These are phyloP conservation scores for Clavariopsis aquatica DNA, from an alignment of 495 filamentous ascomycete genomes.

Conservation along the genomic window DNA sequence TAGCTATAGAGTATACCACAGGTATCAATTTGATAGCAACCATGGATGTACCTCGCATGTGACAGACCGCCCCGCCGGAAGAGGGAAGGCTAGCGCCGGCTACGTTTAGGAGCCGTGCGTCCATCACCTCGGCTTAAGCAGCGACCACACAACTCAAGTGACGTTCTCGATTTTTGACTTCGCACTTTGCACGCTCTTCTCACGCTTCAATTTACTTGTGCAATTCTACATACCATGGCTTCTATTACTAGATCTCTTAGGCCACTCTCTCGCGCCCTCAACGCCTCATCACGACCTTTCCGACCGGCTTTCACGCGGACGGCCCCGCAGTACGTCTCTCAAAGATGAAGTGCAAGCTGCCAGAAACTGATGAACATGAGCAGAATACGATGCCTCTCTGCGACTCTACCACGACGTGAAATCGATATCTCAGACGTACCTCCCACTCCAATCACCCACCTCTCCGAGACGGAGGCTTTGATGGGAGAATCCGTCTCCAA, in stretches of 20 bases:
- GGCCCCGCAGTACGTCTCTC: constrained; percentile 36
- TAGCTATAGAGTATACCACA: too few relatives aligned
- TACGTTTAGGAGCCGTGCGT: constrained; percentile 10
- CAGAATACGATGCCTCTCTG: constrained; percentile 70
- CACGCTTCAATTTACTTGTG: not conserved
- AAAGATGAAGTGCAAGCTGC: not conserved
- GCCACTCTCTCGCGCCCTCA: constrained; percentile 63
- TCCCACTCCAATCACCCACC: constrained; percentile 89
- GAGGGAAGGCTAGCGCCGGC: constrained; percentile 2
- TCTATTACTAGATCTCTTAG: constrained; percentile 68
- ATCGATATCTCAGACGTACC: constrained; percentile 67
- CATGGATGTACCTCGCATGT: not conserved
- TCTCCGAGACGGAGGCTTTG: constrained; percentile 84
- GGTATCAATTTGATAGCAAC: too few relatives aligned
- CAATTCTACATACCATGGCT: constrained; percentile 56
- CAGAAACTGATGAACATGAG: constrained; percentile 30
- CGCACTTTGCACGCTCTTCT: not conserved
- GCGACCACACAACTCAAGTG: not conserved
- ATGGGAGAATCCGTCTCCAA: constrained; percentile 90
- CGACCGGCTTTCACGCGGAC: constrained; percentile 45
- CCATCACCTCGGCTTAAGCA: constrained; percentile 7
- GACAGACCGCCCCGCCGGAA: not conserved
- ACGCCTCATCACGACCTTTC: constrained; percentile 51
- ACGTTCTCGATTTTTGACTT: not conserved
- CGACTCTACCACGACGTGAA: constrained; percentile 60